These are phyloP conservation scores for Massariosphaeria phaeospora DNA, from an alignment of 495 filamentous ascomycete genomes.

Conservation along the genomic window DNA sequence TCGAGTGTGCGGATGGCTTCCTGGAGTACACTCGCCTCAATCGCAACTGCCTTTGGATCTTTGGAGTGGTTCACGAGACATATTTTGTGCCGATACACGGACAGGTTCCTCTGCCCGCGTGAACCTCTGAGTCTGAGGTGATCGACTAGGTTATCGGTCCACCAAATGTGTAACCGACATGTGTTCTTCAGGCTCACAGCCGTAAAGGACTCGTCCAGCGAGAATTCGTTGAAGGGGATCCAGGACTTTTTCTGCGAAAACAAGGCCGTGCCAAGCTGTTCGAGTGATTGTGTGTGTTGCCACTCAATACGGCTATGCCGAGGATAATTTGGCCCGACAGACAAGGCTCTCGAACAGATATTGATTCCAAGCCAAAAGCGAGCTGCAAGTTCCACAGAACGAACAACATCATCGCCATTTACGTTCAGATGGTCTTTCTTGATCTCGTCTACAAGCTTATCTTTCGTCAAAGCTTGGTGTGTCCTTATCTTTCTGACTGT, in stretches of 20 bases:
- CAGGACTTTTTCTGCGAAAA: background rate
- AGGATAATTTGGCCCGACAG: background rate
- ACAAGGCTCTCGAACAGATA: background rate
- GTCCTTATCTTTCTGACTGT: background rate
- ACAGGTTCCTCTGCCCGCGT: conserved; percentile 1
- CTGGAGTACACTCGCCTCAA: background rate
- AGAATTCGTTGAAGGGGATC: background rate
- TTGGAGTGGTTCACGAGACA: conserved; percentile 5
- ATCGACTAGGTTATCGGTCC: conserved; percentile 2
- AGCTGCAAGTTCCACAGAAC: conserved; percentile 1
- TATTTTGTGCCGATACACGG: conserved; percentile 6
- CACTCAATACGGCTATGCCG: background rate
- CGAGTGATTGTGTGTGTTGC: background rate
- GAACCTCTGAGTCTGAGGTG: conserved; percentile 1
- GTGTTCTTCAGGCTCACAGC: conserved; percentile 1
- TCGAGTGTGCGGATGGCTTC: conserved; percentile 8
- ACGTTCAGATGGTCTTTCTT: conserved; percentile 1
- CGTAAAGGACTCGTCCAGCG: conserved; percentile 2
- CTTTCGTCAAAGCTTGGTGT: background rate
- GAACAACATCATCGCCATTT: background rate
- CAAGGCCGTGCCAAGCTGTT: background rate
- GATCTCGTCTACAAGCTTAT: background rate
- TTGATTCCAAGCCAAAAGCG: conserved; percentile 5
- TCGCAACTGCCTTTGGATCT: background rate
- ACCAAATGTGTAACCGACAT: conserved; percentile 5